Evolutionary conservation across 257 asterid genomes (phyloP), one percentile per base, ranked within the genome.

Genomic region (Nicotiana attenuata): DNA sequence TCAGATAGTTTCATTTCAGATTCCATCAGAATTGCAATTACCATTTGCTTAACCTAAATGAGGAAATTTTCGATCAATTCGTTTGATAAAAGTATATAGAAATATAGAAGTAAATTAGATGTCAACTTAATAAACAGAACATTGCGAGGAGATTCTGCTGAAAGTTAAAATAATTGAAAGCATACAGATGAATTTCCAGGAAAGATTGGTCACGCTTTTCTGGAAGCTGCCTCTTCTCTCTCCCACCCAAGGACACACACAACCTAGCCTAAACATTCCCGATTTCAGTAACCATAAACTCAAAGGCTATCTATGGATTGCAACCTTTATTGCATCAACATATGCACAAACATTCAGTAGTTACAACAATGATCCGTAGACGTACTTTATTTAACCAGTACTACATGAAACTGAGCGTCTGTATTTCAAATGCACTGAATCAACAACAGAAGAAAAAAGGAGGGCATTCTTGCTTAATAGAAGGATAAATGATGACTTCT

Each of bases 21-120:
- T 87, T 93, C 96, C 86, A 80, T 59, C 65, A 92, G 88, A 77
- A 91, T 88, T 31, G 96, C 98, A 83, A 87, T 80, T 84, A 93
- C 94, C 98, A 93, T 93, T 87, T 92, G 88, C 85, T 88, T 90
- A 41, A 93, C 97, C 97, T 92, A 82, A 55, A 59, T 81, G 31
- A 64, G 52, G 60, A 78, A 82, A 82, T 80, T 64, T 63, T 26
- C 47, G 47, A 15, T 63, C 78, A 71, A 71, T 45, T 22, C 78
- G 22, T 22, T 57, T 55, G 60, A 71, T 45, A 47, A 45, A 6
- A 5, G 59, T 33, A 71, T 45, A 14, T 52, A 13, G 59, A 56
- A 17, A 5, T 5, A 56, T 45, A n/a, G 20, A 41, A 71, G 5
- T 20, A 71, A 45, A 45, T 71, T 13, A 1, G 33, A 20, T 3